Percentiles rank a stretch among this genome's conserved stretches.
These are phyloP conservation scores for Neofusicoccum kwambonambiense DNA, from an alignment of 2,329 filamentous ascomycete genomes.

Conservation along the genomic window DNA sequence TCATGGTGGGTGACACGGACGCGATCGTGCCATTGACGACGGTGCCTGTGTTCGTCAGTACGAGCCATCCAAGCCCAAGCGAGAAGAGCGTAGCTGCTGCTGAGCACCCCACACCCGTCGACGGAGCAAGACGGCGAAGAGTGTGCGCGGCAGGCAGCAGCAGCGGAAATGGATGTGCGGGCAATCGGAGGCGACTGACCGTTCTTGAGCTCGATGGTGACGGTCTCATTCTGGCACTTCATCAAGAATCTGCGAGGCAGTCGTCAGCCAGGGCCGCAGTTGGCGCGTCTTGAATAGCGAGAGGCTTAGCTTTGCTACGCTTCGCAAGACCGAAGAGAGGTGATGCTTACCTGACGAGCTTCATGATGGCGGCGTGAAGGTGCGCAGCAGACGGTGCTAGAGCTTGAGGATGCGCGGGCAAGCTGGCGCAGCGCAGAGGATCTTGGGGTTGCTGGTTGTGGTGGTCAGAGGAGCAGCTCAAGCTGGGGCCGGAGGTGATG, in stretches of 20 bases:
- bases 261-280: conserved; percentile 24
- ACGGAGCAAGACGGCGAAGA: too few species aligned
- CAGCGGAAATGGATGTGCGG: not conserved
- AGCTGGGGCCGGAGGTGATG: conserved; percentile 15
- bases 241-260: conserved; percentile 75
- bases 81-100: not conserved
- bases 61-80: not conserved
- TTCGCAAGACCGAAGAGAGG: conserved; percentile 25
- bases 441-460: not conserved
- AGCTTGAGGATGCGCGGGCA: not conserved
- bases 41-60: conserved; percentile 62
- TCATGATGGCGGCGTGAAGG: conserved; percentile 65
- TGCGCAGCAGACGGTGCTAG: not conserved
- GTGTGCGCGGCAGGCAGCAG: not conserved
- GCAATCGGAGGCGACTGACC: conserved; percentile 53
- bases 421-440: not conserved
- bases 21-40: conserved; percentile 97
- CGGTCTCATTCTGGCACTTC: conserved; percentile 99
- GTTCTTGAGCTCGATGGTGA: conserved; percentile 98
- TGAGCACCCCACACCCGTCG: too few species aligned
- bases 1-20: conserved; percentile 97
- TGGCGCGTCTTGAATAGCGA: conserved; percentile 31
- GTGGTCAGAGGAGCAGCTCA: not conserved
- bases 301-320: conserved; percentile 46
- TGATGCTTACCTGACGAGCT: conserved; percentile 83